Evolutionary conservation across 2,329 filamentous ascomycete genomes (phyloP).

Genomic region (Bretziella fagacearum): DNA sequence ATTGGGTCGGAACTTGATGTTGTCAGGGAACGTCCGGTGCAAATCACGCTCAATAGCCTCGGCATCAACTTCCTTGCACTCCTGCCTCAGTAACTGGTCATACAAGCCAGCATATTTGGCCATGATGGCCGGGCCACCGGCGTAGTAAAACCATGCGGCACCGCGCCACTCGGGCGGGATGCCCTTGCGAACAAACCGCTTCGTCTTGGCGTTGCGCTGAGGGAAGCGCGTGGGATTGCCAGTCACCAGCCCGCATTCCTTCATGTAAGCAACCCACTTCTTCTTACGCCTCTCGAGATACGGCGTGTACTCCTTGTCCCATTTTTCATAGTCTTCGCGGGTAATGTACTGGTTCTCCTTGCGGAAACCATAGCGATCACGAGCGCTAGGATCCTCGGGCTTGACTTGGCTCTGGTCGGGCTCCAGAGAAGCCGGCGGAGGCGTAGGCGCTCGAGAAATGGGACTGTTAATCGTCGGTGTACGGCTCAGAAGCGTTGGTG

Average conservation of each 20-base stretch:
- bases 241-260: slow-evolving; percentile 56
- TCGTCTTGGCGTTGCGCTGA: slow-evolving; percentile 62
- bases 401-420: slow-evolving; percentile 22
- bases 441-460: slow-evolving; percentile 14
- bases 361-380: slow-evolving; percentile 84
- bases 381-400: slow-evolving; percentile 32
- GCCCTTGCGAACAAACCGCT: slow-evolving; percentile 80
- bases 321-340: slow-evolving; percentile 60
- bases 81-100: slow-evolving; percentile 45
- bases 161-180: slow-evolving; percentile 88
- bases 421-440: slow-evolving; percentile 17
- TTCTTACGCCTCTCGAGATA: slow-evolving; percentile 57
- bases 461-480: slow-evolving; percentile 13
- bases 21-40: slow-evolving; percentile 88
- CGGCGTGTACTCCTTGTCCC: slow-evolving; percentile 58
- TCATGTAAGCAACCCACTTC: slow-evolving; percentile 70
- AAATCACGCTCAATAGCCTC: slow-evolving; percentile 90
- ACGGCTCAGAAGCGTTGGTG: slow-evolving; percentile 10
- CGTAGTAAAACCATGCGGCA: slow-evolving; percentile 95
- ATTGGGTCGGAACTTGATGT: slow-evolving; percentile 66
- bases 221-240: slow-evolving; percentile 63
- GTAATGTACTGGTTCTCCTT: slow-evolving; percentile 70
- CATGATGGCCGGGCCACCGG: slow-evolving; percentile 66
- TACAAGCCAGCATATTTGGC: slow-evolving; percentile 65
- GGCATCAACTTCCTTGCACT: slow-evolving; percentile 53